Base-by-base conservation (phyloP, 1,284 basidiomycete species). In the Fistulinella staudtii region DNA sequence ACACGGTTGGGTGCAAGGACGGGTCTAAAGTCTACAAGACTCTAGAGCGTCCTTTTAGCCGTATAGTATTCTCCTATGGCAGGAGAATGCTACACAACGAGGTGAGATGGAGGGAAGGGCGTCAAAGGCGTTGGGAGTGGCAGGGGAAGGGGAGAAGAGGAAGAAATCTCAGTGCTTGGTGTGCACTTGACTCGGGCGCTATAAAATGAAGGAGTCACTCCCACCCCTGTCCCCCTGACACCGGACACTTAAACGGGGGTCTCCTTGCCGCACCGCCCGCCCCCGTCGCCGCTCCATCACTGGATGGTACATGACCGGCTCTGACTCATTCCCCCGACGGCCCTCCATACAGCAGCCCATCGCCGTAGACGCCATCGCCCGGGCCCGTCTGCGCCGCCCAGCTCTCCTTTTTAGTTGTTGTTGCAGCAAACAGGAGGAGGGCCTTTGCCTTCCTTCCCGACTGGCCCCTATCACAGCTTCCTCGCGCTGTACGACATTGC, bases 1-100 rank as follows among this genome's bases (percentile, higher is more conserved):
- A 39, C 39, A 36, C 21, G 28, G 41, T 31, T 36, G 36, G 36
- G 29, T 10, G 34, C 17, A 42, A 64, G 63, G 52, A 58, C 60
- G 43, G 27, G 50, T 36, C 61, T 49, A 64, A 58, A 67, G 64
- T 54, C 65, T 51, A 5, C 8, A 2, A 27, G 64, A 63, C 61
- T 52, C 44, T 67, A 67, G 61, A 45, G 21, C 45, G 63, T 57
- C 62, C 61, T 53, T n/a, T 36, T 36, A 10, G 8, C 3, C 37
- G 56, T 65, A 65, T 55, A 64, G 55, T 7, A 41, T 29, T 36
- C 52, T 51, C 57, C 47, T 27, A 11, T 18, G 0, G n/a, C 0
- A 34, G 50, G 54, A 62, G 47, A 53, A 46, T n/a, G 44, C 61
- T 62, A 57, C 54, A 61, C 49, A 28, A 43, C 7, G 35, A 22